These are phyloP conservation scores for Euphorbia schlechtendalii DNA, from an alignment of 441 rosid genomes.

Conservation along the genomic window DNA sequence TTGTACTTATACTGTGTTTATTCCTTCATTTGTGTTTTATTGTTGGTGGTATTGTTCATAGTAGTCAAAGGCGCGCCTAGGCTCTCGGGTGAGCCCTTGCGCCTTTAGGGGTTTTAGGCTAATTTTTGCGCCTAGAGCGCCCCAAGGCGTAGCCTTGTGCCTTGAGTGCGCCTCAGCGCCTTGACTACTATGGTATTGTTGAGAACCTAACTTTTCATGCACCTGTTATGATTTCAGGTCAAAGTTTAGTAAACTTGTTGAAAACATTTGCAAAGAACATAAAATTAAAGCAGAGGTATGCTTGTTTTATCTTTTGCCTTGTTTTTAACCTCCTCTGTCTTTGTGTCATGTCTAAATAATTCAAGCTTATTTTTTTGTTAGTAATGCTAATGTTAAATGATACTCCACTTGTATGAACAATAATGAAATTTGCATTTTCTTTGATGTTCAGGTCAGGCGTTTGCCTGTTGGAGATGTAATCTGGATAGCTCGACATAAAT, in stretches of 20 bases:
- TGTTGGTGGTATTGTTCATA: too few relatives aligned
- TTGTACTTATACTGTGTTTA: not conserved
- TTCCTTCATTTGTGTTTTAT: not conserved
- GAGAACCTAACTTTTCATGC: slow-evolving; percentile 9
- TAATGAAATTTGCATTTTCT: slow-evolving; percentile 5
- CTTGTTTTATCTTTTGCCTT: slow-evolving; percentile 11
- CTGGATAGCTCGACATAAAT: slow-evolving; percentile 84
- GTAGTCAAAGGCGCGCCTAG: too few relatives aligned
- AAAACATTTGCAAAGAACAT: slow-evolving; percentile 58
- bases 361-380: not conserved
- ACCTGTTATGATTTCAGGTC: slow-evolving; percentile 43
- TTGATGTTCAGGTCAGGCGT: slow-evolving; percentile 56
- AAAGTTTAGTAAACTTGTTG: slow-evolving; percentile 58
- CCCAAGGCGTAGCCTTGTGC: too few relatives aligned
- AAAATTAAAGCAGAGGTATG: slow-evolving; percentile 64
- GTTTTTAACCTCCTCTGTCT: not conserved
- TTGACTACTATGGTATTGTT: too few relatives aligned
- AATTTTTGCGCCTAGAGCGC: too few relatives aligned
- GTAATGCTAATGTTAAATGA: slow-evolving; percentile 7
- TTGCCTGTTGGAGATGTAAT: slow-evolving; percentile 88
- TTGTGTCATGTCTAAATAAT: not conserved
- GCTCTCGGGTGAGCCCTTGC: too few relatives aligned
- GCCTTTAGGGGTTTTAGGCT: too few relatives aligned
- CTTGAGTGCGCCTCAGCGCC: too few relatives aligned
- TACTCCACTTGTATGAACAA: slow-evolving; percentile 5